These are phyloP conservation scores for Fusarium verrucosum DNA, from an alignment of 2,329 filamentous ascomycete species.

Conservation along the genomic window DNA sequence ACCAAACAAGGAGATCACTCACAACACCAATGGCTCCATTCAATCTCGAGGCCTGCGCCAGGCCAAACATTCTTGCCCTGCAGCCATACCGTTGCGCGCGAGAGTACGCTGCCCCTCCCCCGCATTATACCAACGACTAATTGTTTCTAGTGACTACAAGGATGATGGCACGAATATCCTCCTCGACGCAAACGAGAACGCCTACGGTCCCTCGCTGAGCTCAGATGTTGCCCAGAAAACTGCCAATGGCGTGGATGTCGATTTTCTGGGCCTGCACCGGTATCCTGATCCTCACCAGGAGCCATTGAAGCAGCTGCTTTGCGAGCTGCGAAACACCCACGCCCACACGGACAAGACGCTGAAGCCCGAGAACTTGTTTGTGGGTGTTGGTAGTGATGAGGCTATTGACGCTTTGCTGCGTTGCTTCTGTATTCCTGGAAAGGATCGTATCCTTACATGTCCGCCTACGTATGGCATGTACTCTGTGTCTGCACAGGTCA, in stretches of 20 bases:
- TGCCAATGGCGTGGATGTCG: constrained; percentile 58
- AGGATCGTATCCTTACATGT: constrained; percentile 91
- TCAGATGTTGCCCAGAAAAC: constrained; percentile 51
- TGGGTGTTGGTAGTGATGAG: constrained; percentile 96
- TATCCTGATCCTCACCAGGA: constrained; percentile 97
- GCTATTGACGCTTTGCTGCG: constrained; percentile 93
- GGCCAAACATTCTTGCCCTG: constrained; percentile 78
- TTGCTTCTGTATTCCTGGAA: constrained; percentile 88
- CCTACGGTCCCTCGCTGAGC: constrained; percentile 83
- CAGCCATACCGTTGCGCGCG: constrained; percentile 83
- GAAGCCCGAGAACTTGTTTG: constrained; percentile 85
- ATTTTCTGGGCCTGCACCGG: constrained; percentile 85
- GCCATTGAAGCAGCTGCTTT: constrained; percentile 86
- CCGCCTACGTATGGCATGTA: constrained; percentile 99
- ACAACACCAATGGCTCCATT: constrained; percentile 66
- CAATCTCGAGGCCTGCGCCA: constrained; percentile 76
- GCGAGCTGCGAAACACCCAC: constrained; percentile 86
- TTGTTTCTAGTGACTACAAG: constrained; percentile 84
- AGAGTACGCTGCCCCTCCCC: constrained; percentile 67
- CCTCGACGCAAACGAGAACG: constrained; percentile 98
- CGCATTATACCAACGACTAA: constrained; percentile 30
- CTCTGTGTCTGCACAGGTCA: constrained; percentile 89
- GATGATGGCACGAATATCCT: constrained; percentile 96
- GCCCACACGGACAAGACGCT: constrained; percentile 78
- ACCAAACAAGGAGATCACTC: neutral